phyloP scores from a whole-genome alignment of 2,329 filamentous ascomycete genomes.

The Talaromyces sp. region DNA sequence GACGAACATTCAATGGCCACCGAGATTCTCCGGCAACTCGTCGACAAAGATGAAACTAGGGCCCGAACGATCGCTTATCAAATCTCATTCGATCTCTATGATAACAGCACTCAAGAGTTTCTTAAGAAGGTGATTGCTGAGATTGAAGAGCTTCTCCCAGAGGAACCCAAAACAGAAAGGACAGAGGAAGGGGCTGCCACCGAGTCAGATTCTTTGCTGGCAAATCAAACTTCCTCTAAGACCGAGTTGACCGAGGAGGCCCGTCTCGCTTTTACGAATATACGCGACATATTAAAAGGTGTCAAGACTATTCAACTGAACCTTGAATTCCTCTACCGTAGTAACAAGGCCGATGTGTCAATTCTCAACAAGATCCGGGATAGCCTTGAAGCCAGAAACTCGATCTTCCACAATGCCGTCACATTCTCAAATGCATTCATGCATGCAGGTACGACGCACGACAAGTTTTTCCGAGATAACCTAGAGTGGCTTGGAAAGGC shows the following conservation, averaged over 20 bases:
- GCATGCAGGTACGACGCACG: constrained; percentile 97
- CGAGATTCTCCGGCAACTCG: constrained; percentile 75
- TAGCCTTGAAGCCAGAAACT: constrained; percentile 91
- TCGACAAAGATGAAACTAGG: constrained; percentile 72
- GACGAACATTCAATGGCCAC: constrained; percentile 89
- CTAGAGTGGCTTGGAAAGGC: constrained; percentile 97
- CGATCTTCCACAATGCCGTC: constrained; percentile 96
- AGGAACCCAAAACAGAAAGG: constrained; percentile 40
- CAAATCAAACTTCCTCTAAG: constrained; percentile 47
- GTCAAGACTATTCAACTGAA: constrained; percentile 93
- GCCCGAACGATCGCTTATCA: constrained; percentile 89
- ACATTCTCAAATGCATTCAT: constrained; percentile 99
- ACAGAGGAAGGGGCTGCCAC: constrained; percentile 52
- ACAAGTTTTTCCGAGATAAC: constrained; percentile 98
- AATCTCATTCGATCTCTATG: constrained; percentile 95
- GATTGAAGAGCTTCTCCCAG: constrained; percentile 75
- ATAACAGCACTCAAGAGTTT: constrained; percentile 98
- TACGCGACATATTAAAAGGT: constrained; percentile 69
- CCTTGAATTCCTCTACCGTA: constrained; percentile 92
- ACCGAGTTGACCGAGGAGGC: constrained; percentile 52
- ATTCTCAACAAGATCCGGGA: constrained; percentile 96
- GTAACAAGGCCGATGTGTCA: constrained; percentile 85
- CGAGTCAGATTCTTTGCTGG: constrained; percentile 59
- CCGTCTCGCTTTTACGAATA: constrained; percentile 54
- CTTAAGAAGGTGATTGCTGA: constrained; percentile 59